Evolutionary conservation across 257 asterid species (phyloP), one percentile per base, ranked within the genome.

Genomic region (Salvia rosmarinus): DNA sequence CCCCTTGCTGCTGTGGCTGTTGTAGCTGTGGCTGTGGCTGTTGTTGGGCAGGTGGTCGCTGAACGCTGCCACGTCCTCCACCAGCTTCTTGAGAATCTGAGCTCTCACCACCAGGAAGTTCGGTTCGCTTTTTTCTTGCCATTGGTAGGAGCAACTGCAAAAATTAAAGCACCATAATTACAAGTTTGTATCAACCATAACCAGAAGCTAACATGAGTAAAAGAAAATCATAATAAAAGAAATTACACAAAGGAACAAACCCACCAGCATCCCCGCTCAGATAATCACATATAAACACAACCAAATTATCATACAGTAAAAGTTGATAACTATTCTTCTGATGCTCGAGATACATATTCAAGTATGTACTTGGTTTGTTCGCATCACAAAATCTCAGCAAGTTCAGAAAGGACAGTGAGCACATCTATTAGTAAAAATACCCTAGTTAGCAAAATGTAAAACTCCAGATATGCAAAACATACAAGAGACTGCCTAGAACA

Each of bases 121-220:
- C 96, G 60, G 90, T 84, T 74, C 95, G 75, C 80, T 82, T 89
- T 88, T 90, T 93, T 77, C 98, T 81, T 78, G 73, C 89, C 98
- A 93, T 93, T 93, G 67, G 52, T 71, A 55, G 72, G 73, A 82
- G 78, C 23, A 77, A 34, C 25, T 78, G 20, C 25, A 9, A 49
- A 50, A 59, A 44, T 50, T 10, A 54, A 61, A 37, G 39, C 68
- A 30, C 39, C 32, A 75, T 39, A 64, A 73, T 68, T 51, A 73
- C 17, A 52, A 16, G 71, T 35, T 39, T 61, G 60, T 11, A 16
- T 68, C 37, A 59, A 61, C 64, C 34, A 28, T 14, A 42, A 67
- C 40, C 32, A 57, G 16, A n/a, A 67, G 43, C 40, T 12, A 66
- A 49, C n/a, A 71, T n/a, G 20, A 44, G 40, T 17, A 68, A 13